A percentile compares a stretch with the other conserved stretches of the same genome.
These are phyloP conservation scores for Dictyostelium purpureum DNA, from an alignment of 78 protist genomes.

Conservation along the genomic window DNA sequence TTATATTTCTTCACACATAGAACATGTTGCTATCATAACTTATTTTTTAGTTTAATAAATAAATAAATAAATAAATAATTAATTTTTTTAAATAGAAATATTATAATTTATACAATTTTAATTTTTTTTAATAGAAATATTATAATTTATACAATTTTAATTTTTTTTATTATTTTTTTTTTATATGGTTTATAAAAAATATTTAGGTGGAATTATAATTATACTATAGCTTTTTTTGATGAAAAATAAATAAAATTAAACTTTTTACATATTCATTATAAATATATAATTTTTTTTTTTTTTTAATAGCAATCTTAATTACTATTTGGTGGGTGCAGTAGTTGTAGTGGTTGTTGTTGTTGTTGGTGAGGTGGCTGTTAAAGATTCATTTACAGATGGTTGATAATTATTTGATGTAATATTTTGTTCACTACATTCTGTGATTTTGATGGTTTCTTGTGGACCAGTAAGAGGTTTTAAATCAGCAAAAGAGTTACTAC, in stretches of 20 bases:
- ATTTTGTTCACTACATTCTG: slow-evolving; percentile 28
- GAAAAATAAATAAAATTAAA: too few species aligned
- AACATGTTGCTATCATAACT: too few species aligned
- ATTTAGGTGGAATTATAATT: too few species aligned
- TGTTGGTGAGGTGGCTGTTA: not conserved
- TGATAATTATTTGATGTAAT: not conserved
- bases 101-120: too few species aligned
- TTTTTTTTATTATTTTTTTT: not conserved
- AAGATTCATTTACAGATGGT: not conserved
- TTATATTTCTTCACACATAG: too few species aligned
- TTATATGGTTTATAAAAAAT: not conserved
- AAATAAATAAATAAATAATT: too few species aligned
- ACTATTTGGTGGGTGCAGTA: not conserved
- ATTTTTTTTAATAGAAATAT: too few species aligned
- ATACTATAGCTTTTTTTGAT: not conserved
- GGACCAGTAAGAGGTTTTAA: slow-evolving; percentile 46
- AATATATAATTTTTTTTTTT: not conserved
- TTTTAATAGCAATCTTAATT: not conserved
- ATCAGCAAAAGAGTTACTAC: slow-evolving; percentile 54
- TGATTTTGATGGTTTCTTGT: slow-evolving; percentile 66
- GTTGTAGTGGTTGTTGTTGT: not conserved
- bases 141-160: not conserved
- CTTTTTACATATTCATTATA: not conserved
- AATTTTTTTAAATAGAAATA: too few species aligned
- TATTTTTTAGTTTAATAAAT: too few species aligned